Evolutionary conservation across 164 flowering plant genomes (phyloP).

Genomic region (Vitis vinifera): ASM3070453v1 NC_081822.1:13950001-13950500

Average conservation of each 20-base stretch:
- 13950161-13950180: neutral
- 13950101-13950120: constrained; percentile 1
- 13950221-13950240: neutral
- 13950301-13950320: constrained; percentile 1
- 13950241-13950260: neutral
- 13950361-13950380: constrained; percentile 4
- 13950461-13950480: no score
- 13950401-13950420: neutral
- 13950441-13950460: no score
- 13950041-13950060: constrained; percentile 5
- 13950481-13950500: no score
- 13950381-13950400: neutral
- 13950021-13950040: constrained; percentile 8
- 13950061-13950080: constrained; percentile 8
- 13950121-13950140: neutral
- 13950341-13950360: constrained; percentile 3
- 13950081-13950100: constrained; percentile 10
- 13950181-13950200: constrained; percentile 2
- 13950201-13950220: neutral
- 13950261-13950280: neutral
- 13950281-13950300: neutral
- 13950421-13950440: no score
- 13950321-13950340: constrained; percentile 2
- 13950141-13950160: neutral
- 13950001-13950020: neutral